Evolutionary conservation across 2,329 filamentous ascomycete species (phyloP).

Genomic region (Fusarium mexicanum): DNA sequence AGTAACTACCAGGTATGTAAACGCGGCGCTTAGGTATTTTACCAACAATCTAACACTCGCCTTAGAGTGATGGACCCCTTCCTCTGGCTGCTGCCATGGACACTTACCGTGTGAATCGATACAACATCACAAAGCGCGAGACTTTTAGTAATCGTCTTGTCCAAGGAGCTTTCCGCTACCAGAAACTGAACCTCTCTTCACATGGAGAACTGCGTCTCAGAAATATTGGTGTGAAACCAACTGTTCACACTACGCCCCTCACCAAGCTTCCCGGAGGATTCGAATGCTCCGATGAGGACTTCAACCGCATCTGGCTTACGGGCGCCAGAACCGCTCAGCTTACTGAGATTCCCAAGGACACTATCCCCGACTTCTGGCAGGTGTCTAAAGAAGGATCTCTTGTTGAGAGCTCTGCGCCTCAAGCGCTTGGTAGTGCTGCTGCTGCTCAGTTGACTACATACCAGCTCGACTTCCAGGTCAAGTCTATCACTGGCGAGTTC

Average conservation of each 20-base stretch:
- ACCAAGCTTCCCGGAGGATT: neutral
- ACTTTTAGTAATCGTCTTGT: neutral
- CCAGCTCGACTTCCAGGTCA: neutral
- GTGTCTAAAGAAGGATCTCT: neutral
- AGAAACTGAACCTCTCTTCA: neutral
- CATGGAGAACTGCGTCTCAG: neutral
- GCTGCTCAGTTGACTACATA: neutral
- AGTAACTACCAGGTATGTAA: neutral
- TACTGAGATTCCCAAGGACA: neutral
- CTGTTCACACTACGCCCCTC: neutral
- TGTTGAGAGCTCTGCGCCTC: neutral
- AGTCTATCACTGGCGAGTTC: neutral
- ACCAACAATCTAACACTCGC: fast-evolving
- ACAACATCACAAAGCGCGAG: neutral
- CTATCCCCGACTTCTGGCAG: neutral
- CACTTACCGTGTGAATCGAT: neutral
- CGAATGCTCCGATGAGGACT: neutral
- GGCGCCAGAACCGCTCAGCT: neutral
- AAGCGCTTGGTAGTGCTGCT: neutral
- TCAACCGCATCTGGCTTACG: neutral
- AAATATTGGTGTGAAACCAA: neutral
- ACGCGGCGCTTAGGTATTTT: fast-evolving
- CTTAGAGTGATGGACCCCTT: neutral
- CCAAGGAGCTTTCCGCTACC: constrained; percentile 2
- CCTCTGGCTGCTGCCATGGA: constrained; percentile 5